Evolutionary conservation across 2,329 filamentous ascomycete genomes (phyloP).

Genomic region (Ramichloridium luteum): DNA sequence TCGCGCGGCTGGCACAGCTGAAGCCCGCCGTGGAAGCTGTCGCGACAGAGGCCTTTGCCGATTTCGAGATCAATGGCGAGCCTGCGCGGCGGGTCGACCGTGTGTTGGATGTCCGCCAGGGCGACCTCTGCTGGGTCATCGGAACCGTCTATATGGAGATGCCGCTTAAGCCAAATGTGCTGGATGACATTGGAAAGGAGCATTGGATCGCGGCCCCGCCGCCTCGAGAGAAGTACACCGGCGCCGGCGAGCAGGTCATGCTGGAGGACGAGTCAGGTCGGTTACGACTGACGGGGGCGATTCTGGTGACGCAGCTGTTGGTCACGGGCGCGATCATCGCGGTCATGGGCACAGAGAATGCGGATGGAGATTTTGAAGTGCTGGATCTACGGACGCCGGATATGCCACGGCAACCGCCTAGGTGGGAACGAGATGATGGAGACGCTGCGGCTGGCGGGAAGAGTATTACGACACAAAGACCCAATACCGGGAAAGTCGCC

Average conservation of each 20-base stretch:
- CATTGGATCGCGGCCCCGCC: constrained; percentile 82
- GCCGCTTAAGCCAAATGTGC: constrained; percentile 86
- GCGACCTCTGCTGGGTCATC: constrained; percentile 86
- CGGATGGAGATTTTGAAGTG: constrained; percentile 83
- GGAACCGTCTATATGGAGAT: constrained; percentile 97
- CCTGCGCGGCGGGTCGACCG: constrained; percentile 64
- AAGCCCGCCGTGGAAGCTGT: constrained; percentile 70
- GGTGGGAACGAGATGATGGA: constrained; percentile 58
- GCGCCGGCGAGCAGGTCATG: constrained; percentile 48
- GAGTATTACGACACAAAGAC: constrained; percentile 26
- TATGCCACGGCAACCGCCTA: constrained; percentile 64
- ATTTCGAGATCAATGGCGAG: constrained; percentile 64
- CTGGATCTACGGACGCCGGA: constrained; percentile 83
- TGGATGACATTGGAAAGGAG: constrained; percentile 92
- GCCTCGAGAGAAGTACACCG: constrained; percentile 48
- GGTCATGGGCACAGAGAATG: constrained; percentile 89
- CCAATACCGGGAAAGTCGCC: constrained; percentile 58
- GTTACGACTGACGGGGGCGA: constrained; percentile 61
- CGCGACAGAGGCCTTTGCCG: constrained; percentile 64
- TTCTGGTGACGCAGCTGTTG: constrained; percentile 55
- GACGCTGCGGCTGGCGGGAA: constrained; percentile 26
- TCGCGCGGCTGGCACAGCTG: constrained; percentile 73
- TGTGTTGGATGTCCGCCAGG: constrained; percentile 90
- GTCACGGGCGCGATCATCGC: constrained; percentile 91
- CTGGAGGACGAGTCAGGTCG: constrained; percentile 93